phyloP scores from a whole-genome alignment of 75 land plant genomes.

The Sequoia sempervirens region DNA sequence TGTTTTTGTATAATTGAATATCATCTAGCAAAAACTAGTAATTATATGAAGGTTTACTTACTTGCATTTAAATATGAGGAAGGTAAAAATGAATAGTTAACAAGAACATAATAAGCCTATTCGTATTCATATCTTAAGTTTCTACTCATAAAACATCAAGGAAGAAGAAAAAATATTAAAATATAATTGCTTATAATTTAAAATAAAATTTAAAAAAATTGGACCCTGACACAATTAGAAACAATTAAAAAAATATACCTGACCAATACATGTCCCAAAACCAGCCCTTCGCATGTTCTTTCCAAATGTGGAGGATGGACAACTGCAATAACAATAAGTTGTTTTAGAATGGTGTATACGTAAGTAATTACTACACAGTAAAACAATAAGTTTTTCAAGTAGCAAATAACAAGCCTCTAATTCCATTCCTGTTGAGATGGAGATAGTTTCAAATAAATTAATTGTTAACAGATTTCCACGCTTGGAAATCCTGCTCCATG shows the following conservation, averaged over 20 bases:
- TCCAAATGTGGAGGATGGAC: conserved; percentile 79
- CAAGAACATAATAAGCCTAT: too few relatives aligned
- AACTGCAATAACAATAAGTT: conserved; percentile 42
- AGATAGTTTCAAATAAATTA: not conserved
- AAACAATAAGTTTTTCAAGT: not conserved
- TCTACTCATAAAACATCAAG: not conserved
- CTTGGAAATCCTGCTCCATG: not conserved
- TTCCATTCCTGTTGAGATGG: not conserved
- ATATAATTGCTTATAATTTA: not conserved
- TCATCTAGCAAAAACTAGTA: too few relatives aligned
- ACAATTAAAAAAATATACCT: conserved; percentile 37
- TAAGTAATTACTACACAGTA: not conserved
- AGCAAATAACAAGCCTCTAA: not conserved
- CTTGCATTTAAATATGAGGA: too few relatives aligned
- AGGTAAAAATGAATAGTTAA: too few relatives aligned
- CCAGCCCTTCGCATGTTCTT: conserved; percentile 82
- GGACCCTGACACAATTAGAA: conserved; percentile 39
- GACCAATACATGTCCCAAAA: conserved; percentile 61
- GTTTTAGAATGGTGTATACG: not conserved
- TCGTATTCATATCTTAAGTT: too few relatives aligned
- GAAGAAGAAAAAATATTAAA: not conserved
- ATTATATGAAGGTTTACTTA: too few relatives aligned
- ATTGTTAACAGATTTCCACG: not conserved
- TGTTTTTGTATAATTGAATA: too few relatives aligned
- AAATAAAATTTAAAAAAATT: not conserved